Conservation (phyloP, 2,329 filamentous ascomycete genomes). For the Stylonectria norvegica region DNA sequence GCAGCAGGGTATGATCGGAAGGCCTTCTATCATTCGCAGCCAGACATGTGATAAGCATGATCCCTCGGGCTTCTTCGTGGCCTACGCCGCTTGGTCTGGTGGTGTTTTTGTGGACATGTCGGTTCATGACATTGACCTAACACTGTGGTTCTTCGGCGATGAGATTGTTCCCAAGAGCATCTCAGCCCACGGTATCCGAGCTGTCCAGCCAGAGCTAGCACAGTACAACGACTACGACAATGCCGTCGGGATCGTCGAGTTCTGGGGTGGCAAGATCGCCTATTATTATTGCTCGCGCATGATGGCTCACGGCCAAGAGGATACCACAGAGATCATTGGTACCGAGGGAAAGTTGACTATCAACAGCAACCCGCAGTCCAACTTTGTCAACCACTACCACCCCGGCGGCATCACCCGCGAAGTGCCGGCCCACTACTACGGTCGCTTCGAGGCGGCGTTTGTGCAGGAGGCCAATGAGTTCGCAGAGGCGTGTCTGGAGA, state of each 20-base stretch:
- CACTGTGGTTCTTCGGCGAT: conserved; percentile 32
- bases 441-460: conserved; percentile 12
- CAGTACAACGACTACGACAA: conserved; percentile 31
- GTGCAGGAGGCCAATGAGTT: conserved; percentile 12
- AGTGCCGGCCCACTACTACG: conserved; percentile 11
- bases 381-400: conserved; percentile 12
- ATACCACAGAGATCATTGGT: conserved; percentile 65
- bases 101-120: conserved; percentile 71
- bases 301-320: conserved; percentile 67
- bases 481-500: conserved; percentile 8
- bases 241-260: conserved; percentile 58
- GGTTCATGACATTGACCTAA: conserved; percentile 59
- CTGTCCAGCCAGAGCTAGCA: conserved; percentile 27
- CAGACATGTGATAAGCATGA: conserved; percentile 68
- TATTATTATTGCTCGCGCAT: conserved; percentile 63
- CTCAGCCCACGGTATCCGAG: conserved; percentile 27
- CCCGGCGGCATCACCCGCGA: conserved; percentile 7
- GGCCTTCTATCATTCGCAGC: conserved; percentile 57
- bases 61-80: conserved; percentile 63
- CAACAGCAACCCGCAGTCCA: conserved; percentile 37
- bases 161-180: conserved; percentile 28
- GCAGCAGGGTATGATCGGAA: conserved; percentile 53
- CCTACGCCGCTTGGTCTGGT: conserved; percentile 60
- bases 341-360: conserved; percentile 61
- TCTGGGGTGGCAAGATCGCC: conserved; percentile 60